These are phyloP conservation scores for Barbatosphaeria neglecta DNA, from an alignment of 495 filamentous ascomycete species.

Conservation along the genomic window DNA sequence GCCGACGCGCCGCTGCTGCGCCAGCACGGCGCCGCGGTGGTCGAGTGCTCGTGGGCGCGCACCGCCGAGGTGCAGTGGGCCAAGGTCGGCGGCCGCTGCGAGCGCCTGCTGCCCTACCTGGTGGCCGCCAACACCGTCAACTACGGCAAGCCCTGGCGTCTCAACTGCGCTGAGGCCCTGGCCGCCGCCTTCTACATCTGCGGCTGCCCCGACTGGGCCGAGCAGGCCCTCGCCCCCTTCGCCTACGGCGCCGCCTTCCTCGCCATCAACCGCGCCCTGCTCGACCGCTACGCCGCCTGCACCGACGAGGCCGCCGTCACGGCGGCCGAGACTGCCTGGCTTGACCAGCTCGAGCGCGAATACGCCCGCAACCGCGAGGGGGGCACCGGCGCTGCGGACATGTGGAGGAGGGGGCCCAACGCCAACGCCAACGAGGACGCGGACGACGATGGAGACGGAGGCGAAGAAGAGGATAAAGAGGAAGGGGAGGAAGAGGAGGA, in stretches of 20 bases:
- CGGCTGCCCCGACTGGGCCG: slow-evolving; percentile 82
- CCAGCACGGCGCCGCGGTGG: slow-evolving; percentile 84
- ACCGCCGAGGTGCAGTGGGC: slow-evolving; percentile 82
- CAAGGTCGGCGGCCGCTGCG: slow-evolving; percentile 89
- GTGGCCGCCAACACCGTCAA: slow-evolving; percentile 96
- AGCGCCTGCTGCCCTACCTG: slow-evolving; percentile 85
- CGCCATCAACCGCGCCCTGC: slow-evolving; percentile 69
- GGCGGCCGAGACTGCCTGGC: slow-evolving; percentile 72
- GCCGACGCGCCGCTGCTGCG: slow-evolving; percentile 72
- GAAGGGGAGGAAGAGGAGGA: slow-evolving; percentile 19
- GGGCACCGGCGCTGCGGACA: slow-evolving; percentile 49
- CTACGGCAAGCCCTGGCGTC: slow-evolving; percentile 85
- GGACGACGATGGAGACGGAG: slow-evolving; percentile 16
- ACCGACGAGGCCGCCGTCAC: slow-evolving; percentile 79
- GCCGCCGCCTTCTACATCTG: slow-evolving; percentile 89
- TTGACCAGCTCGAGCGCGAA: slow-evolving; percentile 79
- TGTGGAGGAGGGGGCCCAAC: slow-evolving; percentile 81
- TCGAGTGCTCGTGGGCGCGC: slow-evolving; percentile 94
- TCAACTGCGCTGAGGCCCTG: slow-evolving; percentile 93
- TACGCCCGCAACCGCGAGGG: slow-evolving; percentile 68
- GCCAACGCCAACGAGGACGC: slow-evolving; percentile 53
- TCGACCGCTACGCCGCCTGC: slow-evolving; percentile 80
- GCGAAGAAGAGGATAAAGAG: slow-evolving; percentile 28
- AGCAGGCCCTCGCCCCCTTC: slow-evolving; percentile 69
- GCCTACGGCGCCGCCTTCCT: slow-evolving; percentile 80